These are phyloP conservation scores for Laburnicola sp. DNA, from an alignment of 2,329 filamentous ascomycete genomes.

Conservation along the genomic window DNA sequence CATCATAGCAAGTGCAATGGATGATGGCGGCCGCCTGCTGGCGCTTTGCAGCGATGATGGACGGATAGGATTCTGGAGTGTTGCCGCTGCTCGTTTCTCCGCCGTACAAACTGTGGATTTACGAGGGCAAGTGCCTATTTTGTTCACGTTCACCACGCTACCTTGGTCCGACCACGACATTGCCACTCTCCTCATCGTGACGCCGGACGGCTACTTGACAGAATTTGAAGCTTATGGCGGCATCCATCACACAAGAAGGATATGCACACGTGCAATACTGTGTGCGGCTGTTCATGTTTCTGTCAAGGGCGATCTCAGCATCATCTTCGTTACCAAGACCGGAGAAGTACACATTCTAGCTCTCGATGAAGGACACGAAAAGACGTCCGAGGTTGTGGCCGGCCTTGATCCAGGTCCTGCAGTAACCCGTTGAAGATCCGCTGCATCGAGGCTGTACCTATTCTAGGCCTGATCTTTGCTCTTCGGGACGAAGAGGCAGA, in stretches of 20 bases:
- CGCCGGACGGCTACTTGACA: slow-evolving; percentile 64
- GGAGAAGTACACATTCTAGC: slow-evolving; percentile 42
- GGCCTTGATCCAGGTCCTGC: slow-evolving; percentile 39
- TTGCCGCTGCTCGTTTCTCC: slow-evolving; percentile 61
- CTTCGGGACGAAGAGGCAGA: slow-evolving; percentile 61
- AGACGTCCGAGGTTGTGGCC: slow-evolving; percentile 39
- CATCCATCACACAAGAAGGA: slow-evolving; percentile 33
- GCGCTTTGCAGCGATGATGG: slow-evolving; percentile 65
- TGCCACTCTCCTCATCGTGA: slow-evolving; percentile 61
- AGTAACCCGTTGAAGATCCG: slow-evolving; percentile 52
- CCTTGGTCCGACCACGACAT: slow-evolving; percentile 33
- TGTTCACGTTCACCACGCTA: slow-evolving; percentile 57
- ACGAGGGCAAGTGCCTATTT: slow-evolving; percentile 63
- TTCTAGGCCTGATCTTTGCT: slow-evolving; percentile 63
- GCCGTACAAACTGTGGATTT: slow-evolving; percentile 57
- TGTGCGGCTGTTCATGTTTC: slow-evolving; percentile 34
- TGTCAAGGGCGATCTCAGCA: slow-evolving; percentile 29
- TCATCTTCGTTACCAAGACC: slow-evolving; percentile 40
- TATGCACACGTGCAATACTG: slow-evolving; percentile 31
- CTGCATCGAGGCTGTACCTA: slow-evolving; percentile 62
- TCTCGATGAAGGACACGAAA: slow-evolving; percentile 26
- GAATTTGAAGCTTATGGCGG: slow-evolving; percentile 58
- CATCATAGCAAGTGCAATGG: slow-evolving; percentile 65
- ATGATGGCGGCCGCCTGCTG: slow-evolving; percentile 66
- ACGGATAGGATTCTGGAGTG: slow-evolving; percentile 65